A percentile compares a stretch with the other conserved stretches of the same genome.
Conservation (phyloP, 2,329 filamentous ascomycete species). For the Venturia nashicola region DNA sequence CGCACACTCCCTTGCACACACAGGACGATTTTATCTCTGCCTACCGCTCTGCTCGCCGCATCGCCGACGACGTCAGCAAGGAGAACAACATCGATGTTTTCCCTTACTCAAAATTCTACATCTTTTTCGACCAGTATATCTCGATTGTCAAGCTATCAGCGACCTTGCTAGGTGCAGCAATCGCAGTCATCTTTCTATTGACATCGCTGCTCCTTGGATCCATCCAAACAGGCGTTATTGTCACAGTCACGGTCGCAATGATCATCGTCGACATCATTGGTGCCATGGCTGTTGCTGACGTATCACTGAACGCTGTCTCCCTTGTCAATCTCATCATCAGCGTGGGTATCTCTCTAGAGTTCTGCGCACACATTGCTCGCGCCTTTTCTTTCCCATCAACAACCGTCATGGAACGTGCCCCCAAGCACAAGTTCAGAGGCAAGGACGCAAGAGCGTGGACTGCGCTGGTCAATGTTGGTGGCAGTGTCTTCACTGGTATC, state of each 20-base stretch:
- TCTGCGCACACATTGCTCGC: slow-evolving; percentile 91
- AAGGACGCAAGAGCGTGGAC: slow-evolving; percentile 84
- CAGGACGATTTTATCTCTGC: slow-evolving; percentile 90
- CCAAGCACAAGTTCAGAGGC: slow-evolving; percentile 56
- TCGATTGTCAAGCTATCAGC: slow-evolving; percentile 70
- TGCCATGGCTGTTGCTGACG: slow-evolving; percentile 78
- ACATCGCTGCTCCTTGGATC: slow-evolving; percentile 75
- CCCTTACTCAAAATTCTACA: slow-evolving; percentile 94
- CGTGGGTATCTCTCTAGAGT: slow-evolving; percentile 91
- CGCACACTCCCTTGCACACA: slow-evolving; percentile 73
- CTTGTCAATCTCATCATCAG: slow-evolving; percentile 96
- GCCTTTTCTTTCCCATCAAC: slow-evolving; percentile 90
- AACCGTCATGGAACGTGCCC: slow-evolving; percentile 68
- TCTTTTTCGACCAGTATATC: slow-evolving; percentile 97
- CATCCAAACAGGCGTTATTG: slow-evolving; percentile 64
- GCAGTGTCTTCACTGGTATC: slow-evolving; percentile 90
- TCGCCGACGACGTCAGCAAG: slow-evolving; percentile 61
- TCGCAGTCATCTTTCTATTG: slow-evolving; percentile 75
- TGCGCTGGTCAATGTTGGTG: slow-evolving; percentile 86
- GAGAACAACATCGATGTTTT: slow-evolving; percentile 73
- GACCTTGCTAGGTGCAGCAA: slow-evolving; percentile 66
- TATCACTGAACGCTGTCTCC: slow-evolving; percentile 88
- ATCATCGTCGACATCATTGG: slow-evolving; percentile 88
- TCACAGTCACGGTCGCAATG: slow-evolving; percentile 84
- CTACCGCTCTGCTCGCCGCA: slow-evolving; percentile 79